Evolutionary conservation across 148 eudicot species (phyloP).

Genomic region (Persicaria maculosa): DNA sequence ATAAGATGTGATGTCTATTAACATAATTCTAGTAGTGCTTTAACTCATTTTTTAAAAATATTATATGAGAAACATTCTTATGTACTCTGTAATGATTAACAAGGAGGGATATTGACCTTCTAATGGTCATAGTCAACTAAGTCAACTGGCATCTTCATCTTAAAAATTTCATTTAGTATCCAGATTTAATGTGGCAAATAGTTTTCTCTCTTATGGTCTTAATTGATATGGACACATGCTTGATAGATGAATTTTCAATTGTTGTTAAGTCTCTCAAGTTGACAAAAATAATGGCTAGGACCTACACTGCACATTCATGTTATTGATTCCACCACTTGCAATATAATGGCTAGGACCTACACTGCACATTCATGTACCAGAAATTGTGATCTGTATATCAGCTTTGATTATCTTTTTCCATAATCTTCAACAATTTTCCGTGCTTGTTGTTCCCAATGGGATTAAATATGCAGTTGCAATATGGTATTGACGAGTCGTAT

Average conservation of each 20-base stretch:
- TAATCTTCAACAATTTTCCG: not conserved
- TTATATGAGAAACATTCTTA: not conserved
- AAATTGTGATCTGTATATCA: not conserved
- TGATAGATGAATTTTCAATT: not conserved
- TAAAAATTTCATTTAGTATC: not conserved
- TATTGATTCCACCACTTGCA: not conserved
- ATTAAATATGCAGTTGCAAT: slow-evolving; percentile 53
- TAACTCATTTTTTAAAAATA: not conserved
- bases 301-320: too few relatives aligned
- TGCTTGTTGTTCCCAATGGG: slow-evolving; percentile 13
- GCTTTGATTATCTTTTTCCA: not conserved
- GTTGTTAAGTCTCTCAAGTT: not conserved
- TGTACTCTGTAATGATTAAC: not conserved
- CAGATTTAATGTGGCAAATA: not conserved
- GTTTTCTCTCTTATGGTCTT: not conserved
- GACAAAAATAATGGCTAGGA: too few relatives aligned
- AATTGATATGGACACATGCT: too few relatives aligned
- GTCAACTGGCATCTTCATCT: slow-evolving; percentile 6
- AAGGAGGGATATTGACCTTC: not conserved
- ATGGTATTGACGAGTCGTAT: slow-evolving; percentile 74
- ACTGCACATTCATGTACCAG: not conserved
- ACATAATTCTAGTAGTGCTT: too few relatives aligned
- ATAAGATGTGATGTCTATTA: too few relatives aligned
- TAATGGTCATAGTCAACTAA: not conserved
- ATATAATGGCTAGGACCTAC: not conserved